Conservation (phyloP, 352 stramenopile genomes). For the Phytophthora tentaculata region DNA sequence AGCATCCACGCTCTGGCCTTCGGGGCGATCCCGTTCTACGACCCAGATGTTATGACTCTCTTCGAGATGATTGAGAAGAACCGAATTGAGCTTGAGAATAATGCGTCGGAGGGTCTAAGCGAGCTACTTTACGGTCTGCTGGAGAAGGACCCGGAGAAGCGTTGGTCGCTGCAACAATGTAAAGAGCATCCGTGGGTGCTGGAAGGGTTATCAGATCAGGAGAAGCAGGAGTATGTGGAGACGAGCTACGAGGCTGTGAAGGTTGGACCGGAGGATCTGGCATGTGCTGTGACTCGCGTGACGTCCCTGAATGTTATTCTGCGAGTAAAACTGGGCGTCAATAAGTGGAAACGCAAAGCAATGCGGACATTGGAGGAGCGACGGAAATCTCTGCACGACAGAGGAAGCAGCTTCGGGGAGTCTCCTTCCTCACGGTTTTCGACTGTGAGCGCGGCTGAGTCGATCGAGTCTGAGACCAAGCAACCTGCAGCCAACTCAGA, state of each 20-base stretch:
- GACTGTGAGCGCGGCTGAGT: slow-evolving; percentile 29
- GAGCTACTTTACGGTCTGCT: slow-evolving; percentile 68
- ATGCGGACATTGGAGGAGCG: slow-evolving; percentile 63
- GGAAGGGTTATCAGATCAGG: slow-evolving; percentile 49
- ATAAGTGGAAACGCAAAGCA: slow-evolving; percentile 81
- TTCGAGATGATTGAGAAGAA: slow-evolving; percentile 86
- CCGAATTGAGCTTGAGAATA: slow-evolving; percentile 45
- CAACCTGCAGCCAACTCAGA: slow-evolving; percentile 15
- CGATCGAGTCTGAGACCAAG: slow-evolving; percentile 33
- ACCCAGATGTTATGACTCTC: slow-evolving; percentile 78
- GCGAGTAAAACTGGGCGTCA: slow-evolving; percentile 79
- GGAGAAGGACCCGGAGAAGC: slow-evolving; percentile 77
- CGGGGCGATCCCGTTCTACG: slow-evolving; percentile 85
- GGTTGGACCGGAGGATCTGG: slow-evolving; percentile 65
- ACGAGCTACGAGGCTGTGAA: slow-evolving; percentile 59
- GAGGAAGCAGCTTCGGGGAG: slow-evolving; percentile 26
- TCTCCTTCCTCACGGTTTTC: slow-evolving; percentile 33
- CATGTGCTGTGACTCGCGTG: slow-evolving; percentile 75
- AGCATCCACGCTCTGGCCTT: slow-evolving; percentile 85
- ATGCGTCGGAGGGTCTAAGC: slow-evolving; percentile 45
- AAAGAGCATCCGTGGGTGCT: slow-evolving; percentile 78
- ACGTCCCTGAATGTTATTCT: slow-evolving; percentile 77
- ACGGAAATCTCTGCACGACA: slow-evolving; percentile 39
- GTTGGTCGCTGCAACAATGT: slow-evolving; percentile 71
- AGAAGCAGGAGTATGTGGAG: slow-evolving; percentile 54